Evolutionary conservation across 2,329 filamentous ascomycete species (phyloP).

Genomic region (Fusarium newnesense): DNA sequence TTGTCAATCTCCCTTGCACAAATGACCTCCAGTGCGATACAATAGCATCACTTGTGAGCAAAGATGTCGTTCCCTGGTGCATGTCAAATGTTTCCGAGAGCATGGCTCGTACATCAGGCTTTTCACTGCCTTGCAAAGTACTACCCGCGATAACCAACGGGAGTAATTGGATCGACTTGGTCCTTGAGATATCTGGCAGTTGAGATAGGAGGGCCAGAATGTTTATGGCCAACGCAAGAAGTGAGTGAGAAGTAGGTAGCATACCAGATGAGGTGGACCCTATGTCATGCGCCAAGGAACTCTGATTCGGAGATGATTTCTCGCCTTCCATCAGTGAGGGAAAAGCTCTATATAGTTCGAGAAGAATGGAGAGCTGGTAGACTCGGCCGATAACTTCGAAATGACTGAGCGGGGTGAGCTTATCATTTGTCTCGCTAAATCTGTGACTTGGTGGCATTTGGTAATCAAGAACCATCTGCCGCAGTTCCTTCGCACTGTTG

Average conservation of each 20-base stretch:
- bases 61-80: not conserved
- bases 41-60: not conserved
- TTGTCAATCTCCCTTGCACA: not conserved
- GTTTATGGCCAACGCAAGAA: not conserved
- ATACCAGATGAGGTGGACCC: not conserved
- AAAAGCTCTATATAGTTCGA: not conserved
- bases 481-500: not conserved
- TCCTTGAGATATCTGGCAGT: not conserved
- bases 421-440: not conserved
- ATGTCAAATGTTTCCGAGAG: too few relatives aligned
- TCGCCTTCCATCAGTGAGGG: not conserved
- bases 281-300: not conserved
- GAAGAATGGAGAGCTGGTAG: not conserved
- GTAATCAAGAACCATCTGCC: not conserved
- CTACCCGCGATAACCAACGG: not conserved
- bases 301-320: accelerated
- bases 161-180: not conserved
- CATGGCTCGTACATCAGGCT: too few relatives aligned
- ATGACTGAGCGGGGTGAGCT: not conserved
- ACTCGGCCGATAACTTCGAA: not conserved
- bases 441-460: not conserved
- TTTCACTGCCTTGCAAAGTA: too few relatives aligned
- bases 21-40: not conserved
- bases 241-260: not conserved
- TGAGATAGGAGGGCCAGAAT: not conserved